Conservation (phyloP, 2,329 filamentous ascomycete genomes). For the Aspergillus quadrilineatus region DNA sequence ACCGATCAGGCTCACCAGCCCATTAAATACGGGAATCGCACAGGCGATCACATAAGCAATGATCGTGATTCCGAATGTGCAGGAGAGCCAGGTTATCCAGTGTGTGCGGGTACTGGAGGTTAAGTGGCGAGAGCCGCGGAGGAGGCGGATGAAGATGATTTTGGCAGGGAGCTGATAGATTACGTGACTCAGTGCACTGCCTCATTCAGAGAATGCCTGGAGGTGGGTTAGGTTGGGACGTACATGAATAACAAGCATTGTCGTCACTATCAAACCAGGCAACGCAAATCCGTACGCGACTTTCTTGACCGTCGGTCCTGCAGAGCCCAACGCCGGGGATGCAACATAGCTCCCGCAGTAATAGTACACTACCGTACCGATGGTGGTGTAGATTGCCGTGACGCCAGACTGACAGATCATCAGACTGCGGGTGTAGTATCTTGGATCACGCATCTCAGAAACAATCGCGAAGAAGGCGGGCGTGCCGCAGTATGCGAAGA, state of each 20-base stretch:
- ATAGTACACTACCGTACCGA: conserved; percentile 46
- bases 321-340: conserved; percentile 50
- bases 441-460: conserved; percentile 40
- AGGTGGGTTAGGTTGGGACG: background rate
- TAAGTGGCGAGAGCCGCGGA: conserved; percentile 25
- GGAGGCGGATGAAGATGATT: conserved; percentile 25
- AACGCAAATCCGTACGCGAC: conserved; percentile 45
- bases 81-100: conserved; percentile 27
- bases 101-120: conserved; percentile 22
- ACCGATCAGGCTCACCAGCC: conserved; percentile 27
- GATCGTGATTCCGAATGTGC: conserved; percentile 20
- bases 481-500: conserved; percentile 31
- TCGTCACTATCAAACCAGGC: conserved; percentile 34
- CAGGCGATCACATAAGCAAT: conserved; percentile 29
- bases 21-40: conserved; percentile 27
- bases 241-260: conserved; percentile 24
- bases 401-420: conserved; percentile 34
- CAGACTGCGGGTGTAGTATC: conserved; percentile 32
- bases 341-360: conserved; percentile 49
- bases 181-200: background rate
- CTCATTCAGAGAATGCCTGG: background rate
- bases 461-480: conserved; percentile 37
- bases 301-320: conserved; percentile 45
- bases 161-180: conserved; percentile 20
- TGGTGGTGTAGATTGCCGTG: conserved; percentile 34